Evolutionary conservation across 192 early-diverging fungal genomes (phyloP), one percentile per base, ranked within the genome.

Genomic region (Coemansia reversa): DNA sequence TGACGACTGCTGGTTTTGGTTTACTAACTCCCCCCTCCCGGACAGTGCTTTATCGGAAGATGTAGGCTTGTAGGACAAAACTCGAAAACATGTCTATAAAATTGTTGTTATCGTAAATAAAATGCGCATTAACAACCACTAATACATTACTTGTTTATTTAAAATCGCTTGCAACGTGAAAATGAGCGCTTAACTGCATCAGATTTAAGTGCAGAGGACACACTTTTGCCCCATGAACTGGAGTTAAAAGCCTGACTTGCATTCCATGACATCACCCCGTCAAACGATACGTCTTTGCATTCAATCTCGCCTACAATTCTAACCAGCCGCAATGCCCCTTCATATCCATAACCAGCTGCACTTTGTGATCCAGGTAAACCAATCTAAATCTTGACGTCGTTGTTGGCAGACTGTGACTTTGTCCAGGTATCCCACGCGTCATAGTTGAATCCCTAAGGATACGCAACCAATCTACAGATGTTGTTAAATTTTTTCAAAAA

Each of bases 211-310:
- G 58, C 62, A 6, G 70, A 56, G 12, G 76, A 79, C 22, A 79
- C 67, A 42, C 49, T 55, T 20, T 60, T 28, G 9, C 70, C 76
- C 76, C 76, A 79, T 1, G 51, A 45, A 50, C 76, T 67, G 59
- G 42, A 28, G 16, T 59, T 63, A 25, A 79, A 60, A 39, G 76
- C 74, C 61, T 76, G 74, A 55, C 70, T 74, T 19, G 79, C 71
- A 35, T 82, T 74, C 86, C 88, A 90, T 51, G 86, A 84, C 88
- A 90, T 90, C 8, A 88, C 88, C n/a, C 88, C 88, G 27, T 86
- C 88, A 60, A 88, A 84, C n/a, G 68, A 68, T 18, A 60, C 61
- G 52, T 82, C 76, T 52, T 74, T 65, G 48, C 69, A 24, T 12
- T 76, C 74, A 19, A 77, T 70, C 29, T 60, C 52, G 42, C 70